Evolutionary conservation across 2,329 filamentous ascomycete species (phyloP), one percentile per base, ranked within the genome.

Genomic region (Talaromyces atroroseus): DNA sequence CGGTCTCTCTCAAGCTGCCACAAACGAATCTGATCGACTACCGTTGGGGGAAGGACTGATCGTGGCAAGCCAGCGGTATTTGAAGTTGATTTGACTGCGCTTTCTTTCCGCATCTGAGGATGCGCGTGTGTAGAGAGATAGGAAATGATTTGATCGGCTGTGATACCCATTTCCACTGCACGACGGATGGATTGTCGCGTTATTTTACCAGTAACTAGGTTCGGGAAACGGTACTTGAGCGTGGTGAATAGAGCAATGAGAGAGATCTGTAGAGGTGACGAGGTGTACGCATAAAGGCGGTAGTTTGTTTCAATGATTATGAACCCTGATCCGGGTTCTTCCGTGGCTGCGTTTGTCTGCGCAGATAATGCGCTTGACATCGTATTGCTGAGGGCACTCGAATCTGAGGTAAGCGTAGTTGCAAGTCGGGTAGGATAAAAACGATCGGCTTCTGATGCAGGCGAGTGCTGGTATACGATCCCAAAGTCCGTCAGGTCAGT

Each of bases 251-350:
- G 87, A 40, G 87, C 86, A 47, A 99, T 85, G 59, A 99, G 90
- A 54, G 91, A 90, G 62, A 97, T 99, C 72, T 96, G 92, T 0
- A 99, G 83, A 0, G 92, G 90, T 0, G 91, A 96, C 34, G 88
- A 87, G 6, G 95, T 97, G 76, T 99, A 99, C 32, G 94, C 94
- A 76, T 99, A 99, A 63, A 99, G 77, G 24, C 94, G 89, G 76
- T 96, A 97, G 75, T 99, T 99, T 8, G 94, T 99, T 77, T 99
- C 94, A 63, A 99, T 84, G 66, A 99, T 92, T 68, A 99, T 90
- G 76, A 90, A 94, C 60, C 92, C 92, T 5, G 72, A 69, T 11
- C 69, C 68, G 6, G 69, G 59, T 47, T 69, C 66, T 18, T 48
- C 52, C 23, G 62, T 63, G 51, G 68, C 68, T 50, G 61, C 73